phyloP scores from a whole-genome alignment of 495 filamentous ascomycete species.

The Hyaloscypha bicolor region DNA sequence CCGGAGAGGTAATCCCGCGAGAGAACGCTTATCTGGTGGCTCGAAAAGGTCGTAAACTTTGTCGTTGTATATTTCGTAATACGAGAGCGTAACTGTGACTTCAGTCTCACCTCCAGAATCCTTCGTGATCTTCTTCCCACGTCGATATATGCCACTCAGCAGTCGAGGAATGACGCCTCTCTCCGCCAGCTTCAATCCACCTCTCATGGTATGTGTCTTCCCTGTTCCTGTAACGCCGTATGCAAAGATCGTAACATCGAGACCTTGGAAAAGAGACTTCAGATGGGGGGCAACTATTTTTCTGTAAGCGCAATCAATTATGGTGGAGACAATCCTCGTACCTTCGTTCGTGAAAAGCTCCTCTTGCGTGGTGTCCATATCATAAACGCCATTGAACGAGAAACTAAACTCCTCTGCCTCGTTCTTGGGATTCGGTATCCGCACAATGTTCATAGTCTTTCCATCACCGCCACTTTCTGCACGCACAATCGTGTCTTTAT shows the following conservation, averaged over 20 bases:
- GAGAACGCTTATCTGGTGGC: slow-evolving; percentile 83
- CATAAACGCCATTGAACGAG: slow-evolving; percentile 93
- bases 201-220: slow-evolving; percentile 98
- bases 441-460: slow-evolving; percentile 64
- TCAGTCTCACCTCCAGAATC: slow-evolving; percentile 73
- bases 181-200: slow-evolving; percentile 85
- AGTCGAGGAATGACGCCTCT: slow-evolving; percentile 90
- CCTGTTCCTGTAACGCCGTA: slow-evolving; percentile 96
- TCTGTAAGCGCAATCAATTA: slow-evolving; percentile 16
- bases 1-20: slow-evolving; percentile 83
- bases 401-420: slow-evolving; percentile 89
- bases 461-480: slow-evolving; percentile 60
- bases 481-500: slow-evolving; percentile 81
- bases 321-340: slow-evolving; percentile 41
- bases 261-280: slow-evolving; percentile 90
- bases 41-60: slow-evolving; percentile 94
- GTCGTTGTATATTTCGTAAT: slow-evolving; percentile 99
- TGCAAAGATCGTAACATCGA: slow-evolving; percentile 93
- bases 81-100: slow-evolving; percentile 81
- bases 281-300: slow-evolving; percentile 58
- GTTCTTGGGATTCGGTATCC: slow-evolving; percentile 95
- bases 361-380: slow-evolving; percentile 75
- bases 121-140: slow-evolving; percentile 84
- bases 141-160: slow-evolving; percentile 82
- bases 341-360: slow-evolving; percentile 87